These are phyloP conservation scores for Odontarrhena argentea DNA, from an alignment of 345 rosid genomes.

Conservation along the genomic window DNA sequence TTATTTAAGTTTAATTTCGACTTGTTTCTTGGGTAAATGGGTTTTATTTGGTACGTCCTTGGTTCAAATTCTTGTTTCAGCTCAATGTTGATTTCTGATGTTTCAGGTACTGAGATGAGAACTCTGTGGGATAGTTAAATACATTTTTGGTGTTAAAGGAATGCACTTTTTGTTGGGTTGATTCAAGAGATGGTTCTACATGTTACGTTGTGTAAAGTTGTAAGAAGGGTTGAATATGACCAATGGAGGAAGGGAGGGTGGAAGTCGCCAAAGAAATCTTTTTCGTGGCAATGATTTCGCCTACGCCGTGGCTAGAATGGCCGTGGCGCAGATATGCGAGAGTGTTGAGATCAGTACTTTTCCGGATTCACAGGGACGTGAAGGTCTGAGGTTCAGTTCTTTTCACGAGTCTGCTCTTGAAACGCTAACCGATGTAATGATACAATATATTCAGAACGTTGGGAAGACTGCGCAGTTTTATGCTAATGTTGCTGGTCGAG, in stretches of 20 bases:
- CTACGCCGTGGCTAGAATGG: conserved; percentile 61
- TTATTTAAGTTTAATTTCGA: conserved; percentile 7
- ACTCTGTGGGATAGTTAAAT: neutral
- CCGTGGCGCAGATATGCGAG: conserved; percentile 54
- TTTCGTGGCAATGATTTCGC: conserved; percentile 53
- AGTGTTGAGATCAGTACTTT: conserved; percentile 31
- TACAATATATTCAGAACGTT: conserved; percentile 53
- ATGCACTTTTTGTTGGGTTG: conserved; percentile 37
- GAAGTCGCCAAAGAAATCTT: conserved; percentile 51
- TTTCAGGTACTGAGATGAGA: conserved; percentile 24
- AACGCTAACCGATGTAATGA: conserved; percentile 57
- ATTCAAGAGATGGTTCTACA: conserved; percentile 42
- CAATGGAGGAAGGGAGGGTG: conserved; percentile 85
- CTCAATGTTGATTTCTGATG: conserved; percentile 10
- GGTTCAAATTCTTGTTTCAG: conserved; percentile 1
- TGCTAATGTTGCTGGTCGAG: conserved; percentile 73
- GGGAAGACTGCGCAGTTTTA: conserved; percentile 60
- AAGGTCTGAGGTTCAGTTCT: conserved; percentile 70
- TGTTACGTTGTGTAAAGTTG: conserved; percentile 51
- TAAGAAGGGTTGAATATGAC: conserved; percentile 85
- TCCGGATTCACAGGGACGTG: conserved; percentile 55
- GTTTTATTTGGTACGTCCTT: neutral
- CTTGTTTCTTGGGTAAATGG: neutral
- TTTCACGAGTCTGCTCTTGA: conserved; percentile 80
- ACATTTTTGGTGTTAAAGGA: conserved; percentile 8